Evolutionary conservation across 345 rosid genomes (phyloP), one percentile per base, ranked within the genome.

Genomic region (Pelargonium nanum): DNA sequence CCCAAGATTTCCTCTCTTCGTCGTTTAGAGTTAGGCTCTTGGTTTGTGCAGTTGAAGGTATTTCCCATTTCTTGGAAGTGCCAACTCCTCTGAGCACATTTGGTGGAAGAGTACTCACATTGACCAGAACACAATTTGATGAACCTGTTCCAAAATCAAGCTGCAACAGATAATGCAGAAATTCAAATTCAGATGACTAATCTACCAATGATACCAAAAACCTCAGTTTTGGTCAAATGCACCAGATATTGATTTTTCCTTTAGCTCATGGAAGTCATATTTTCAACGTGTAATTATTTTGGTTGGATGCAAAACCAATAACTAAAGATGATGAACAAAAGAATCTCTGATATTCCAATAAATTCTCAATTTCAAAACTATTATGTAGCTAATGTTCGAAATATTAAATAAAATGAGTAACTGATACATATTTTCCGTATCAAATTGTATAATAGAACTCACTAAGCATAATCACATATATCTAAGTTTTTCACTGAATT

Each of bases 1-100:
- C 88, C 98, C 96, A 87, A 60, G 82, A 67, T 68, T 74, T 75
- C 59, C 65, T 74, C 56, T 85, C 91, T 68, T 77, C 84, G 48
- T 77, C 73, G n/a, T 62, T 77, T 57, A 77, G 65, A 24, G 64
- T 65, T 56, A 53, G 23, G 40, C 55, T 62, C 24, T 71, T 78
- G n/a, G 68, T 58, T 59, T 79, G 74, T 16, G 75, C 61, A 28
- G 83, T 65, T 26, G 87, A 81, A 65, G 65, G 56, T 57, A 72
- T 1, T 9, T 65, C 66, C 87, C 85, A 78, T 69, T 78, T 92
- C 68, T 68, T 83, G 22, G 74, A 45, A n/a, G 16, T 22, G 53
- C 54, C 52, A 34, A 62, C 19, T 67, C 71, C 69, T 67, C 64
- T 44, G 55, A 45, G 48, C 45, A 52, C 54, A 53, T 40, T 69